phyloP scores from a whole-genome alignment of 257 asterid species.

The Hygrophila difformis region DNA sequence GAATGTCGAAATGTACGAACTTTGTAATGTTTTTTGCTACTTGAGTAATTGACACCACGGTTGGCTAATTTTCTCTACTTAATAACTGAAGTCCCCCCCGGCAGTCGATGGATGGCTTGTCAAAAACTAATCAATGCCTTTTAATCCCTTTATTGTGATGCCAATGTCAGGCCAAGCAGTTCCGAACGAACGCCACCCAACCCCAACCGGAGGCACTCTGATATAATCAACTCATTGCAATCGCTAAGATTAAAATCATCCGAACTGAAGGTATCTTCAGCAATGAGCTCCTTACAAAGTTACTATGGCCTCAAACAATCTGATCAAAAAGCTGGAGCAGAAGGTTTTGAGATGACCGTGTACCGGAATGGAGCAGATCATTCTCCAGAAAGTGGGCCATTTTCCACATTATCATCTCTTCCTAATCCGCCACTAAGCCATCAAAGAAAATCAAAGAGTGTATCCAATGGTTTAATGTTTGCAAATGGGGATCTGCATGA shows the following conservation, averaged over 20 bases:
- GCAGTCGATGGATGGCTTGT: neutral
- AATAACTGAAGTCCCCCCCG: too few species aligned
- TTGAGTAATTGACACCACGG: too few species aligned
- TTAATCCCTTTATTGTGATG: conserved; percentile 7
- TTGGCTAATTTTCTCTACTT: too few species aligned
- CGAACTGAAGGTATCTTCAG: conserved; percentile 45
- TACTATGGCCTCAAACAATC: conserved; percentile 49
- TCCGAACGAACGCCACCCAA: conserved; percentile 33
- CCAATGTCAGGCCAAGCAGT: conserved; percentile 50
- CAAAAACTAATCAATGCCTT: neutral
- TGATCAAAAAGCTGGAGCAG: conserved; percentile 26
- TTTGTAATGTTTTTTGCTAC: too few species aligned
- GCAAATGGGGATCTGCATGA: conserved; percentile 32
- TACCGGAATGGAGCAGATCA: conserved; percentile 41
- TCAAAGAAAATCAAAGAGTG: conserved; percentile 64
- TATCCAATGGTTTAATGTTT: conserved; percentile 41
- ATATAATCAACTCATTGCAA: conserved; percentile 72
- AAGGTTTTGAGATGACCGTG: conserved; percentile 47
- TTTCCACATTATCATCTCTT: conserved; percentile 22
- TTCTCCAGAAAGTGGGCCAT: conserved; percentile 39
- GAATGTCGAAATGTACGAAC: too few species aligned
- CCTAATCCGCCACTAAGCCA: conserved; percentile 43
- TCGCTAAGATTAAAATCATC: conserved; percentile 54
- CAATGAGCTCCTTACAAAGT: conserved; percentile 67
- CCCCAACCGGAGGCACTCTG: conserved; percentile 43